A percentile compares a stretch with the other conserved stretches of the same genome.
Conservation (phyloP, 176 grass and related monocot species). For the Eremochloa ophiuroides region DNA sequence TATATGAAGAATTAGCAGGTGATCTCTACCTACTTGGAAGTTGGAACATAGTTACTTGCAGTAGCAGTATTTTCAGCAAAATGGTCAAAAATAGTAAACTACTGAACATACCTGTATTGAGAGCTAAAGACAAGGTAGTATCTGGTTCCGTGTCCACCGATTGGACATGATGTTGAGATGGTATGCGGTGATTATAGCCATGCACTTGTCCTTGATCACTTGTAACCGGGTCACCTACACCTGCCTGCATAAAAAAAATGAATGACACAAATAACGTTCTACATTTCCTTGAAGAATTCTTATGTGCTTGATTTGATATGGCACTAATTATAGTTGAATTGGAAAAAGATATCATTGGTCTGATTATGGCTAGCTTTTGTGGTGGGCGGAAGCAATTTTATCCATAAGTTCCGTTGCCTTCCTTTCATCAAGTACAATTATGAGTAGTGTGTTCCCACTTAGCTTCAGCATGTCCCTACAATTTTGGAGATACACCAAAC, state of each 20-base stretch:
- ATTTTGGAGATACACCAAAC: background rate
- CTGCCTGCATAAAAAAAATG: conserved; percentile 21
- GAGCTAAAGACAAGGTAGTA: conserved; percentile 11
- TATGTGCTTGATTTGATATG: background rate
- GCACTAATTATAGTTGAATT: background rate
- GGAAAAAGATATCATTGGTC: background rate
- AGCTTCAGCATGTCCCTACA: background rate
- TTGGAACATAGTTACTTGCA: background rate
- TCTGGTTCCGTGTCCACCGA: background rate
- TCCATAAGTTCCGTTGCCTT: too few species aligned
- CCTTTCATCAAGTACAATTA: too few species aligned
- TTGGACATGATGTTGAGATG: conserved; percentile 6
- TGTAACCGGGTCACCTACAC: conserved; percentile 31
- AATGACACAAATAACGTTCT: background rate
- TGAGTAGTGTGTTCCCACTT: too few species aligned
- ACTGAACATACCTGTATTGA: conserved; percentile 35
- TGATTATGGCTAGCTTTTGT: background rate
- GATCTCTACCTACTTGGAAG: background rate
- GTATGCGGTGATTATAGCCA: background rate
- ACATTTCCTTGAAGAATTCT: background rate
- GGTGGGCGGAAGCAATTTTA: too few species aligned
- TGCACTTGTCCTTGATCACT: conserved; percentile 20
- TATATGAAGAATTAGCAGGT: background rate
- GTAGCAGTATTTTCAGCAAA: background rate
- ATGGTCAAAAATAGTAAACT: background rate